phyloP scores from a whole-genome alignment of 2,329 filamentous ascomycete genomes.

The Fusarium sp. region DNA sequence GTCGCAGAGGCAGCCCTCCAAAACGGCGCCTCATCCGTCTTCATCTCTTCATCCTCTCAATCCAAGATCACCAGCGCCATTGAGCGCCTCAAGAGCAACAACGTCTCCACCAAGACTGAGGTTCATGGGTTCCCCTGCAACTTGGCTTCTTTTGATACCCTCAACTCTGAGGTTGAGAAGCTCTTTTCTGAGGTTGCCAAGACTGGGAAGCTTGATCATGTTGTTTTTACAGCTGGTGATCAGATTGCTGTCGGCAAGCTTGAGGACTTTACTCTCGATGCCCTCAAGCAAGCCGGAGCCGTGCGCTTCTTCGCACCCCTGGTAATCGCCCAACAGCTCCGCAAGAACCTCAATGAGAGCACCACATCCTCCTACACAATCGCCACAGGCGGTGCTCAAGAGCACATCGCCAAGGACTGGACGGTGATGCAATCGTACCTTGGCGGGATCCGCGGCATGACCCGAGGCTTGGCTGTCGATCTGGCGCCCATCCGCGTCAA shows the following conservation, averaged over 20 bases:
- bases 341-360: conserved; percentile 29
- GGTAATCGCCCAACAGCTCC: conserved; percentile 34
- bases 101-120: conserved; percentile 25
- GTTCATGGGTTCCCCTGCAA: conserved; percentile 35
- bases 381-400: conserved; percentile 26
- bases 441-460: conserved; percentile 28
- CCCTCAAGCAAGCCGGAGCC: conserved; percentile 30
- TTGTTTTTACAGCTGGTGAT: conserved; percentile 38
- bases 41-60: conserved; percentile 31
- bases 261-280: conserved; percentile 20
- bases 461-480: conserved; percentile 34
- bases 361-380: conserved; percentile 32
- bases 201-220: conserved; percentile 33
- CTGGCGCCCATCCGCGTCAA: conserved; percentile 37
- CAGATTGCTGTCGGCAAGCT: conserved; percentile 26
- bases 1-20: conserved; percentile 37
- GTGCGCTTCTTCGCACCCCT: conserved; percentile 37
- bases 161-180: conserved; percentile 26
- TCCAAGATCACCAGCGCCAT: conserved; percentile 21
- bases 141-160: conserved; percentile 18
- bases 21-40: conserved; percentile 28
- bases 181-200: conserved; percentile 29
- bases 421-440: conserved; percentile 30
- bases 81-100: conserved; percentile 29
- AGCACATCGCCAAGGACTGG: conserved; percentile 35